phyloP scores from a whole-genome alignment of 2,329 filamentous ascomycete species.

The Alternaria atra region DNA sequence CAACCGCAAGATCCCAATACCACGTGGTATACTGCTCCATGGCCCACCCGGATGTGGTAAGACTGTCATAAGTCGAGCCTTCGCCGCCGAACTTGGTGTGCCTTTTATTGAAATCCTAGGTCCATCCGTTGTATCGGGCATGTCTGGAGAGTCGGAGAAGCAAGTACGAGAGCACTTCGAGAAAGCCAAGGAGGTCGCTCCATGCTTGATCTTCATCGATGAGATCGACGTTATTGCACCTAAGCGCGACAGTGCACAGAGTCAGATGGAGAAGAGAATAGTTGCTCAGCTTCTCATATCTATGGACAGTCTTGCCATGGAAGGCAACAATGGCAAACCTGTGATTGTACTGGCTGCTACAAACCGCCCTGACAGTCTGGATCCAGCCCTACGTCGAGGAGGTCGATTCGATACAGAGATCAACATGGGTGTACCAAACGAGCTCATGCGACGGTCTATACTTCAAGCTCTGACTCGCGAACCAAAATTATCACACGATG shows the following conservation, averaged over 20 bases:
- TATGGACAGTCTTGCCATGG: conserved; percentile 79
- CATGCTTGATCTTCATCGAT: conserved; percentile 90
- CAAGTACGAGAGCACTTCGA: conserved; percentile 87
- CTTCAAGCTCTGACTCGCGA: conserved; percentile 75
- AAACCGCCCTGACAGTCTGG: conserved; percentile 85
- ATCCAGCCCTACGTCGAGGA: conserved; percentile 76
- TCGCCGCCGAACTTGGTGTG: conserved; percentile 77
- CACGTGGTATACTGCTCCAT: conserved; percentile 79
- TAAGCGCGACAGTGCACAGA: conserved; percentile 82
- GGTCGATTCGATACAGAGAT: conserved; percentile 85
- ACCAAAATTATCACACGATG: conserved; percentile 69
- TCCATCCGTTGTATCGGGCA: conserved; percentile 82
- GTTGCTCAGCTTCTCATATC: conserved; percentile 84
- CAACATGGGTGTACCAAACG: conserved; percentile 86
- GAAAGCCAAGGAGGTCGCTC: conserved; percentile 83
- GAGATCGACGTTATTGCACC: conserved; percentile 91
- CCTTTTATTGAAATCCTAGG: conserved; percentile 85
- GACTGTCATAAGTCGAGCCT: conserved; percentile 82
- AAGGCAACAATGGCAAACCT: conserved; percentile 76
- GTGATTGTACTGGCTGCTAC: conserved; percentile 93
- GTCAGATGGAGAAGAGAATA: conserved; percentile 89
- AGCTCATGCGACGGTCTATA: conserved; percentile 79
- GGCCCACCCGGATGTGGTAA: conserved; percentile 88
- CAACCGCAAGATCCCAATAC: conserved; percentile 72
- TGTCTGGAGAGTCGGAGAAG: conserved; percentile 90